These are phyloP conservation scores for Taphrina betulina DNA, from an alignment of 1,139 yeast genomes.

Conservation along the genomic window DNA sequence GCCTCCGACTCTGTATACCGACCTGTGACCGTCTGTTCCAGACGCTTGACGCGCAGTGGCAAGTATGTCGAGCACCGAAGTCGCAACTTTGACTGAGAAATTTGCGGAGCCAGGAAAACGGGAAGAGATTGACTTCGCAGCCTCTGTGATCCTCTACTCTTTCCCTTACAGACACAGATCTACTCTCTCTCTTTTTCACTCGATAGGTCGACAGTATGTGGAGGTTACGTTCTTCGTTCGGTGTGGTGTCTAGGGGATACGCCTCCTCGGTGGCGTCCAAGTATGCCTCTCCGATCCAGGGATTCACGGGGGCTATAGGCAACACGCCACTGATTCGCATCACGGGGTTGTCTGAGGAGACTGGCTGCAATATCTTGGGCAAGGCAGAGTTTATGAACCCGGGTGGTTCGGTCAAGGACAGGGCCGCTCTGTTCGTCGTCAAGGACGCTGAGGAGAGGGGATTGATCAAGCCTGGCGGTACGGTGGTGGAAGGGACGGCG, in stretches of 20 bases:
- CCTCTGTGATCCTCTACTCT: too few species aligned
- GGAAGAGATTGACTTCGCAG: too few species aligned
- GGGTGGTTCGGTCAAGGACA: slow-evolving; percentile 88
- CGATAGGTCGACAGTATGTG: too few species aligned
- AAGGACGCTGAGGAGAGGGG: slow-evolving; percentile 78
- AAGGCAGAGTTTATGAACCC: slow-evolving; percentile 94
- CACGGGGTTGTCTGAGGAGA: slow-evolving; percentile 58
- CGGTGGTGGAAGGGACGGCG: slow-evolving; percentile 69
- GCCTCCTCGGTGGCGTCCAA: slow-evolving; percentile 20
- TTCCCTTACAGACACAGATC: too few species aligned
- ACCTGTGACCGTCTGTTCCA: too few species aligned
- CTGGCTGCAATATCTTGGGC: slow-evolving; percentile 77
- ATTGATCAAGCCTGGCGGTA: slow-evolving; percentile 64
- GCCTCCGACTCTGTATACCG: too few species aligned
- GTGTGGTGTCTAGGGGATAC: too few species aligned
- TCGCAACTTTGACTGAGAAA: too few species aligned
- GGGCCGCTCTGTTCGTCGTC: slow-evolving; percentile 78
- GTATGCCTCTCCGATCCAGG: slow-evolving; percentile 42
- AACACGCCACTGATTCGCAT: slow-evolving; percentile 78
- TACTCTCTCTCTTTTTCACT: too few species aligned
- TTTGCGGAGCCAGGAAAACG: too few species aligned
- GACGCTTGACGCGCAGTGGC: too few species aligned
- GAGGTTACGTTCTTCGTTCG: background rate
- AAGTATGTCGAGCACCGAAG: too few species aligned
- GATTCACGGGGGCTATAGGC: slow-evolving; percentile 77